Evolutionary conservation across 148 eudicot species (phyloP).

Genomic region (Polygonum aviculare): DNA sequence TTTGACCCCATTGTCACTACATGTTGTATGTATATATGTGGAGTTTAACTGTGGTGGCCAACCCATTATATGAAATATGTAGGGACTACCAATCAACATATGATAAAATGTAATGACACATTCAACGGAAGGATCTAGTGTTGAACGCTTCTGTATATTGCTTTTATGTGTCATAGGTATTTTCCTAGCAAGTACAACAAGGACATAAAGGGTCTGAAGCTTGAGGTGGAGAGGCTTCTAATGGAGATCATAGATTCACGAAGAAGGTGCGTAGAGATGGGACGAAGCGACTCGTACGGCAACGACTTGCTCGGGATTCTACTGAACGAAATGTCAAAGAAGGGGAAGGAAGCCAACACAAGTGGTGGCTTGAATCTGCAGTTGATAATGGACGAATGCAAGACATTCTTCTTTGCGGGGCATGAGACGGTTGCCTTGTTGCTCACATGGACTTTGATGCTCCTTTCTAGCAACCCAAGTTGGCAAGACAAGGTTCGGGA

Average conservation of each 20-base stretch:
- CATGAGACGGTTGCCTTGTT: conserved; percentile 55
- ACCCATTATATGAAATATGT: too few species aligned
- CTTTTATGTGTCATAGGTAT: conserved; percentile 27
- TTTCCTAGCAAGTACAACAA: conserved; percentile 92
- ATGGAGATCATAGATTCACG: conserved; percentile 75
- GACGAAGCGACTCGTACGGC: conserved; percentile 65
- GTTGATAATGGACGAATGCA: conserved; percentile 61
- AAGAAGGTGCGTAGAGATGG: conserved; percentile 53
- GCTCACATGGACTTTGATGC: conserved; percentile 51
- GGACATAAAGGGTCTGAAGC: conserved; percentile 62
- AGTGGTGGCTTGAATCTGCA: conserved; percentile 19
- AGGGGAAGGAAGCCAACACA: neutral
- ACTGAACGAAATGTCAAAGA: conserved; percentile 58
- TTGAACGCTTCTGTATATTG: too few species aligned
- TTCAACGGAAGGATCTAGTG: too few species aligned
- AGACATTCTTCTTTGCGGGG: conserved; percentile 53
- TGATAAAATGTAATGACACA: too few species aligned
- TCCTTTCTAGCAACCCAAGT: conserved; percentile 39
- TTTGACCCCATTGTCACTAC: too few species aligned
- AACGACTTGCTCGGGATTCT: conserved; percentile 73
- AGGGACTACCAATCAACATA: too few species aligned
- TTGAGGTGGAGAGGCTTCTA: conserved; percentile 60
- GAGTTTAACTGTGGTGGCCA: too few species aligned
- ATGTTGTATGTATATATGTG: too few species aligned
- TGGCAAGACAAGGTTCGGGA: conserved; percentile 58